Percentiles rank a stretch among this genome's conserved stretches.
These are phyloP conservation scores for Cucurbita argyrosperma DNA, from an alignment of 306 rosid species.

Conservation along the genomic window DNA sequence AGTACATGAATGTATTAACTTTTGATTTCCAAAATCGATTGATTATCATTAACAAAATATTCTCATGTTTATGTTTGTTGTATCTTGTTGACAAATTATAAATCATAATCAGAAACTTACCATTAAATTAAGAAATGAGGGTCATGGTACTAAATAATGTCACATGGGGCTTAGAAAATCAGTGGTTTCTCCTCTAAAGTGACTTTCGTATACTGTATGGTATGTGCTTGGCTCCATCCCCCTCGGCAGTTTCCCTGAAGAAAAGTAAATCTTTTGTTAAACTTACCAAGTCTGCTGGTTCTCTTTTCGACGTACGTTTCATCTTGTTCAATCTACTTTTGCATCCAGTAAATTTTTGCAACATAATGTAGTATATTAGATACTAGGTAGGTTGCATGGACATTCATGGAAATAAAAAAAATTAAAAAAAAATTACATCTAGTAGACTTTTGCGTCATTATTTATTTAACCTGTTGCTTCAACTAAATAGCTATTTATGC, in stretches of 20 bases:
- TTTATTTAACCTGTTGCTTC: not conserved
- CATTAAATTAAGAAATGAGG: not conserved
- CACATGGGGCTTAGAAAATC: not conserved
- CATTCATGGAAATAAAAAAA: not conserved
- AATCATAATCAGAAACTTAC: not conserved
- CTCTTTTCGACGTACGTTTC: not conserved
- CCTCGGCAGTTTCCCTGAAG: not conserved
- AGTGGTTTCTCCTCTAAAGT: not conserved
- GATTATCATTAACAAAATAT: not conserved
- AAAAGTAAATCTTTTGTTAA: not conserved
- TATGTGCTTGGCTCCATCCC: not conserved
- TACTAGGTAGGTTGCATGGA: not conserved
- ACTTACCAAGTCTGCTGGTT: not conserved
- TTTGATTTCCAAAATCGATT: not conserved
- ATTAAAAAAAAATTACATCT: not conserved
- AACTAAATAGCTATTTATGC: slow-evolving; percentile 12
- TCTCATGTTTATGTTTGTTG: not conserved
- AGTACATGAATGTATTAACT: too few species aligned
- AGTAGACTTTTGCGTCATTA: not conserved
- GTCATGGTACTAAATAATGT: not conserved
- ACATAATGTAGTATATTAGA: not conserved
- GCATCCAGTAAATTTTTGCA: not conserved
- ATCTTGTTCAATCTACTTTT: not conserved
- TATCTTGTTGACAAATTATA: not conserved
- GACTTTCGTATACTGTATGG: not conserved